phyloP scores from a whole-genome alignment of 129 eudicot genomes.

The Kitagawia praeruptora region DNA sequence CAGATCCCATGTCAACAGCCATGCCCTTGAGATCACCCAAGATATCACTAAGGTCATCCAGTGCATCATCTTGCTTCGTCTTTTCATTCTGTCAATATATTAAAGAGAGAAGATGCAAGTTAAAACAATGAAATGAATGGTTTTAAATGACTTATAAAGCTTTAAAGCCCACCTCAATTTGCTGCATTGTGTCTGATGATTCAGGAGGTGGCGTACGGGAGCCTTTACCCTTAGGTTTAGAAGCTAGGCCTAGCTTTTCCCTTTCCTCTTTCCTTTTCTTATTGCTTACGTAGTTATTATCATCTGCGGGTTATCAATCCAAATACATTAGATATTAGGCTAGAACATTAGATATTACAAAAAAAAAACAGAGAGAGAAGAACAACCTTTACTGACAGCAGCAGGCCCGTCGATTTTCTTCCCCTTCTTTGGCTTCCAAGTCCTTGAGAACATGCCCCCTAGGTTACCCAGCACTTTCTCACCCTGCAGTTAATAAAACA shows the following conservation, averaged over 20 bases:
- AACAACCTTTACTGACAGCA: constrained; percentile 54
- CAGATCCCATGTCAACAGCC: constrained; percentile 93
- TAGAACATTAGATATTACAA: background rate
- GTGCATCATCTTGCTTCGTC: constrained; percentile 80
- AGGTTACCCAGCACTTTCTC: constrained; percentile 75
- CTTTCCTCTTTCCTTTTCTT: constrained; percentile 42
- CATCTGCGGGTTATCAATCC: constrained; percentile 24
- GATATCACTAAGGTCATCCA: constrained; percentile 59
- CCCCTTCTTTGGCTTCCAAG: constrained; percentile 94
- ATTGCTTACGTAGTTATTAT: constrained; percentile 25
- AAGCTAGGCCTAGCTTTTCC: constrained; percentile 62
- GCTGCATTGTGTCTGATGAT: constrained; percentile 54
- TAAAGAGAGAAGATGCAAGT: background rate
- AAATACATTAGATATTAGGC: background rate
- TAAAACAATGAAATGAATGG: background rate
- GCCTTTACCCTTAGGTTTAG: constrained; percentile 31
- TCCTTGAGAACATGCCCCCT: constrained; percentile 95
- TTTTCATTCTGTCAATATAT: constrained; percentile 50
- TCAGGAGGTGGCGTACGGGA: constrained; percentile 44
- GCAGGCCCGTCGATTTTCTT: constrained; percentile 57
- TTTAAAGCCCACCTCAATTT: constrained; percentile 60
- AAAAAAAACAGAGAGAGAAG: background rate
- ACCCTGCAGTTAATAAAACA: constrained; percentile 37
- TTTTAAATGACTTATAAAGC: background rate
- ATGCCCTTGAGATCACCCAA: constrained; percentile 96